Evolutionary conservation across 352 stramenopile species (phyloP).

Genomic region (Pythium guiyangense): DNA sequence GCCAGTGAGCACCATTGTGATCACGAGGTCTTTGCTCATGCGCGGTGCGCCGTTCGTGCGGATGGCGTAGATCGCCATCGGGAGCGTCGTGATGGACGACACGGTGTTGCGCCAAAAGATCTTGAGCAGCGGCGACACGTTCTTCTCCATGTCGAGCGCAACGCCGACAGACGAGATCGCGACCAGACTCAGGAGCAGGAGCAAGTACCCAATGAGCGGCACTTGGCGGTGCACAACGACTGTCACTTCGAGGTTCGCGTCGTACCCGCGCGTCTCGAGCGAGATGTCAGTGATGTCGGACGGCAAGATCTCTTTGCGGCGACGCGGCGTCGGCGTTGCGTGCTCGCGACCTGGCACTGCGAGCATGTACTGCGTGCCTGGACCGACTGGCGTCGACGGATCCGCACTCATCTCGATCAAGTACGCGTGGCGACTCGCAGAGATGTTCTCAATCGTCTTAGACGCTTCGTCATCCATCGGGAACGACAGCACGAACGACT

Average conservation of each 20-base stretch:
- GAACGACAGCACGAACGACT: constrained; percentile 80
- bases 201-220: constrained; percentile 68
- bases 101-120: constrained; percentile 79
- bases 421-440: constrained; percentile 41
- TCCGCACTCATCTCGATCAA: constrained; percentile 63
- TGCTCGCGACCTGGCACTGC: constrained; percentile 55
- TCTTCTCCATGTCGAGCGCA: constrained; percentile 62
- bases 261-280: constrained; percentile 68
- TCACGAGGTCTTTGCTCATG: constrained; percentile 63
- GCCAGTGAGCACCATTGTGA: constrained; percentile 50
- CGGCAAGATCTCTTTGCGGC: constrained; percentile 53
- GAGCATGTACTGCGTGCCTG: constrained; percentile 53
- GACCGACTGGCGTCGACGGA: constrained; percentile 29
- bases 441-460: constrained; percentile 10
- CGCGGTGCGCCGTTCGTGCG: constrained; percentile 52
- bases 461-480: constrained; percentile 45
- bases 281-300: constrained; percentile 69
- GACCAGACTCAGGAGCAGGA: constrained; percentile 62
- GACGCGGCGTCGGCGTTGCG: constrained; percentile 46
- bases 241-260: not conserved
- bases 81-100: constrained; percentile 66
- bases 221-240: constrained; percentile 59
- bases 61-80: constrained; percentile 45
- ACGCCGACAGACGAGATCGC: constrained; percentile 76
- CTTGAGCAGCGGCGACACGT: constrained; percentile 79